These are phyloP conservation scores for Colletotrichum tropicale DNA, from an alignment of 2,329 filamentous ascomycete genomes.

Conservation along the genomic window DNA sequence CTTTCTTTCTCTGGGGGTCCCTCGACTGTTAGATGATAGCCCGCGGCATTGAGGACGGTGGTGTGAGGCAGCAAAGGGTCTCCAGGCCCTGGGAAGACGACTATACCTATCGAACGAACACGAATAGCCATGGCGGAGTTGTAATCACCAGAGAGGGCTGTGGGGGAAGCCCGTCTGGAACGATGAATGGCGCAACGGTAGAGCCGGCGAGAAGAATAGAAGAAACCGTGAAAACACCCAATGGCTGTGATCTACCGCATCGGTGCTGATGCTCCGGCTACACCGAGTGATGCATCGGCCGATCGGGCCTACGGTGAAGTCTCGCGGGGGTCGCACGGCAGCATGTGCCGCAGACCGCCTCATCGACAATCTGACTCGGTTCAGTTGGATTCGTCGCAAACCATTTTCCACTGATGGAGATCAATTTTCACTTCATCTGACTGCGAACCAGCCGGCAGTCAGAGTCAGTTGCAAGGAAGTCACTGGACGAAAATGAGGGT, in stretches of 20 bases:
- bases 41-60: neutral
- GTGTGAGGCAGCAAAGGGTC: neutral
- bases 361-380: neutral
- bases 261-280: neutral
- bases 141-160: neutral
- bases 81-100: neutral
- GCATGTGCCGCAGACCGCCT: neutral
- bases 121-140: neutral
- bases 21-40: neutral
- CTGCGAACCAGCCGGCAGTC: neutral
- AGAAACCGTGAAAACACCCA: neutral
- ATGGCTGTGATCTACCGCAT: neutral
- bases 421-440: neutral
- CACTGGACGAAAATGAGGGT: neutral
- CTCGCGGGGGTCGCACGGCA: neutral
- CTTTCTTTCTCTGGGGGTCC: neutral
- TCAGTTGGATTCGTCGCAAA: neutral
- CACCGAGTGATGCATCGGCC: neutral
- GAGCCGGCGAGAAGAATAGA: neutral
- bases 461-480: neutral
- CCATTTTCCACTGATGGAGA: neutral
- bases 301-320: neutral
- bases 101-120: neutral
- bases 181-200: neutral
- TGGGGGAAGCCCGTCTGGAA: neutral